Evolutionary conservation across 2,329 filamentous ascomycete genomes (phyloP).

Genomic region (Epichloe gansuensis): DNA sequence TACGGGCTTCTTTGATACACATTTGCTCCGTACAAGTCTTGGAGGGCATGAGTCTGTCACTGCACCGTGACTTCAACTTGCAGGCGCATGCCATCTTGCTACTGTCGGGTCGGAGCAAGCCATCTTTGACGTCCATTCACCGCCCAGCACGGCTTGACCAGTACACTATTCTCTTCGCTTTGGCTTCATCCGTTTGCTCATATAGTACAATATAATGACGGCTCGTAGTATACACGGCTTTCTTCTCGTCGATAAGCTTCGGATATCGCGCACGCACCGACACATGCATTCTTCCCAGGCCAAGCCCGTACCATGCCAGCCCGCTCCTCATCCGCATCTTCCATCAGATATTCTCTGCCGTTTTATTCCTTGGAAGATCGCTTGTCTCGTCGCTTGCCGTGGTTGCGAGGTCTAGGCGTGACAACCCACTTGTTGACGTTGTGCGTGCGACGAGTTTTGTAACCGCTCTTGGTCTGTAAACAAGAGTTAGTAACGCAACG

Average conservation of each 20-base stretch:
- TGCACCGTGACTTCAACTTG: too few relatives aligned
- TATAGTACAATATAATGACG: conserved; percentile 3
- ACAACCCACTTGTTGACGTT: conserved; percentile 92
- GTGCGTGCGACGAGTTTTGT: conserved; percentile 80
- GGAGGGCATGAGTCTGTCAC: too few relatives aligned
- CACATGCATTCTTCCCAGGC: not conserved
- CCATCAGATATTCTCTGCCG: not conserved
- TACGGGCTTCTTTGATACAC: too few relatives aligned
- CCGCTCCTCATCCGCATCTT: too few relatives aligned
- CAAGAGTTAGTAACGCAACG: not conserved
- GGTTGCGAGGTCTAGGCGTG: conserved; percentile 69
- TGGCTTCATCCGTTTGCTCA: not conserved
- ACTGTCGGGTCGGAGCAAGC: too few relatives aligned
- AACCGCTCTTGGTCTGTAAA: conserved; percentile 62
- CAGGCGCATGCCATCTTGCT: too few relatives aligned
- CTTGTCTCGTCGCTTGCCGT: conserved; percentile 74
- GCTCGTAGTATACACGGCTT: conserved; percentile 1
- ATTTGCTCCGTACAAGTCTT: not conserved
- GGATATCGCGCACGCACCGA: not conserved
- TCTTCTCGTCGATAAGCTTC: too few relatives aligned
- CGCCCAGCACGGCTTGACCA: not conserved
- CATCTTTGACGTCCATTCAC: too few relatives aligned
- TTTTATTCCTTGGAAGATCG: conserved; percentile 24
- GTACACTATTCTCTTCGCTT: not conserved
- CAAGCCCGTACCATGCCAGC: too few relatives aligned